Conservation (phyloP, 768 basidiomycete species). For the Mycena chlorophos region DNA sequence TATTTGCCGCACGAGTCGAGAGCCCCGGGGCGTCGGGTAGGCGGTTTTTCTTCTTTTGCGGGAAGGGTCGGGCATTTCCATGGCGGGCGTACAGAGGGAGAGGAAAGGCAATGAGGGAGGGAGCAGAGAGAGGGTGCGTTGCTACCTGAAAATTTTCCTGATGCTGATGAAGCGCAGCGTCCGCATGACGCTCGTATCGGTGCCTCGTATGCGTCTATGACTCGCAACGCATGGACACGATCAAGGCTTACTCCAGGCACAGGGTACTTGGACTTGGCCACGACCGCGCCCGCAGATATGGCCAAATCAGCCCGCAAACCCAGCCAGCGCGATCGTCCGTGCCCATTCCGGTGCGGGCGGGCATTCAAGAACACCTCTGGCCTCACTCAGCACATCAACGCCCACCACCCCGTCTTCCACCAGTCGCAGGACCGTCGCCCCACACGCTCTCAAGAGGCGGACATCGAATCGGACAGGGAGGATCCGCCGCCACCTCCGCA, state of each 20-base stretch:
- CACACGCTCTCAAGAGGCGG: background rate
- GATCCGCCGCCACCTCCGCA: background rate
- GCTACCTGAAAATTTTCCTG: background rate
- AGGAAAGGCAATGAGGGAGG: background rate
- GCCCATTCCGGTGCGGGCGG: background rate
- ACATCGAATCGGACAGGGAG: background rate
- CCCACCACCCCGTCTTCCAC: background rate
- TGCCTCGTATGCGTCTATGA: too few species aligned
- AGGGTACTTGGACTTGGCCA: background rate
- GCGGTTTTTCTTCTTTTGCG: background rate
- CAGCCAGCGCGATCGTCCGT: background rate
- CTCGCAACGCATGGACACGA: background rate
- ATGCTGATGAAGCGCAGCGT: background rate
- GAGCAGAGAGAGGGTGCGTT: background rate
- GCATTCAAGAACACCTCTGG: background rate
- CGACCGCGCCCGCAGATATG: background rate
- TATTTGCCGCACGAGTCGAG: background rate
- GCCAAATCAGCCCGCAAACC: background rate
- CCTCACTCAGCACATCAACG: constrained; percentile 6
- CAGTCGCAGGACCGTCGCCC: background rate
- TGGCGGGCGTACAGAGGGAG: background rate
- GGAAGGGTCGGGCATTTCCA: background rate
- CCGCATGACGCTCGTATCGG: too few species aligned
- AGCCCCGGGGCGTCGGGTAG: background rate
- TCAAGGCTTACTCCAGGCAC: background rate